Percentiles rank a stretch among this genome's conserved stretches.
These are phyloP conservation scores for Psilocybe subaeruginosa DNA, from an alignment of 768 basidiomycete genomes.

Conservation along the genomic window DNA sequence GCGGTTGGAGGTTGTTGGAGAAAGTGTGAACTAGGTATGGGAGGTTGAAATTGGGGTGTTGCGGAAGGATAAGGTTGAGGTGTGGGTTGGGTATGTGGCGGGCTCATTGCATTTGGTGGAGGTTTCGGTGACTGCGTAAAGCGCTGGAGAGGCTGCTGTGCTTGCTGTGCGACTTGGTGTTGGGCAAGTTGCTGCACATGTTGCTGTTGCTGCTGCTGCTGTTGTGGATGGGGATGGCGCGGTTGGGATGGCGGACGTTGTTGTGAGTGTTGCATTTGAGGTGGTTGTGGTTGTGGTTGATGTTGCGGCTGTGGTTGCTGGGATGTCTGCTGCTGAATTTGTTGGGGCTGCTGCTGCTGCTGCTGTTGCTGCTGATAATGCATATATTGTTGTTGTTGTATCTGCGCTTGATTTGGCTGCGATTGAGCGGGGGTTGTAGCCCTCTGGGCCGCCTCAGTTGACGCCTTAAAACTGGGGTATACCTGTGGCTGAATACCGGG, in stretches of 20 bases:
- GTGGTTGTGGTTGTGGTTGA: slow-evolving; percentile 3
- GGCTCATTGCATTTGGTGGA: not conserved
- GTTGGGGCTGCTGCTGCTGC: slow-evolving; percentile 18
- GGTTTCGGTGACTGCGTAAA: slow-evolving; percentile 17
- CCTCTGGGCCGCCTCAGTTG: slow-evolving; percentile 38
- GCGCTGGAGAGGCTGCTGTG: slow-evolving; percentile 10
- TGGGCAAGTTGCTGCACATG: slow-evolving; percentile 15
- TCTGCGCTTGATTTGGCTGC: slow-evolving; percentile 11
- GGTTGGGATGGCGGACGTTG: slow-evolving; percentile 22
- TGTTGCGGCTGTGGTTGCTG: slow-evolving; percentile 6
- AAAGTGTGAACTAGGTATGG: slow-evolving; percentile 4
- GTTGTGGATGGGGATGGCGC: slow-evolving; percentile 10
- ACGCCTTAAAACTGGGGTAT: slow-evolving; percentile 37
- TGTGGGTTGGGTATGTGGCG: not conserved
- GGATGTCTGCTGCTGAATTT: slow-evolving; percentile 18
- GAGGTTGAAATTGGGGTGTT: slow-evolving; percentile 8
- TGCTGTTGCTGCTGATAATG: slow-evolving; percentile 15
- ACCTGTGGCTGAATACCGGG: slow-evolving; percentile 40
- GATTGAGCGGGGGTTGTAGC: slow-evolving; percentile 38
- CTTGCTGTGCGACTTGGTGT: slow-evolving; percentile 7
- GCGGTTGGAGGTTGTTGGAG: slow-evolving; percentile 5
- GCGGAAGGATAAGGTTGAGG: slow-evolving; percentile 4
- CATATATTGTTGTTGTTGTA: slow-evolving; percentile 19
- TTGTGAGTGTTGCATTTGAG: slow-evolving; percentile 19
- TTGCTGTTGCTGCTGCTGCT: slow-evolving; percentile 1